Percentiles rank a stretch among this genome's conserved stretches.
Conservation (phyloP, 208 protist species). For the Leishmania braziliensis region DNA sequence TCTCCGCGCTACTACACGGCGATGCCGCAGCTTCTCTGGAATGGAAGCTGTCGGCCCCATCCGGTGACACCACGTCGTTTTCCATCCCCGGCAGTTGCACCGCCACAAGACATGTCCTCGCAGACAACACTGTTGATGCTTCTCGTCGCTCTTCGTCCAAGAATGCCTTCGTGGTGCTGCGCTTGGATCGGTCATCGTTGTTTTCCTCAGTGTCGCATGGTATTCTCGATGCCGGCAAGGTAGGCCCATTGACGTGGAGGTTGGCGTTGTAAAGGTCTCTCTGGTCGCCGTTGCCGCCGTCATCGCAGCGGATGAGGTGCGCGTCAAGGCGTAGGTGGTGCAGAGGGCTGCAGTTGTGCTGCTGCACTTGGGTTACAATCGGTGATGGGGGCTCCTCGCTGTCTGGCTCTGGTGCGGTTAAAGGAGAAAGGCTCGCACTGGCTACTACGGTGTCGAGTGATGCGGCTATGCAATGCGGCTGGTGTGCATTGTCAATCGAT, state of each 20-base stretch:
- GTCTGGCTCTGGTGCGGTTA: neutral
- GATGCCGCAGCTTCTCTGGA: neutral
- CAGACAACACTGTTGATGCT: neutral
- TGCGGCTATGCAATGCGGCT: neutral
- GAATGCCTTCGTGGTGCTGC: conserved; percentile 2
- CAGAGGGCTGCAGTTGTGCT: neutral
- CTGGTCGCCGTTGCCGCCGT: neutral
- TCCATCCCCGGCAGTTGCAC: neutral
- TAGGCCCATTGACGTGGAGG: neutral
- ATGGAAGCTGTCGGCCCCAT: conserved; percentile 5
- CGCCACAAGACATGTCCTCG: neutral
- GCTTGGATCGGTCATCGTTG: neutral
- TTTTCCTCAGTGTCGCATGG: neutral
- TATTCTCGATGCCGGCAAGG: neutral
- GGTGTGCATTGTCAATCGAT: neutral
- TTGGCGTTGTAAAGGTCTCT: neutral
- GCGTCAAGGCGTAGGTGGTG: neutral
- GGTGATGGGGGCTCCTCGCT: neutral
- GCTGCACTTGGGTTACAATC: neutral
- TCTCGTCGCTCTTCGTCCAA: neutral
- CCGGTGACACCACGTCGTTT: neutral
- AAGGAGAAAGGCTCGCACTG: neutral
- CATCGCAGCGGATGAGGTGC: neutral
- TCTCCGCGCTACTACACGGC: neutral
- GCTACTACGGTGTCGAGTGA: neutral